Conservation (phyloP, 208 protist species). For the Crithidia acanthocephali region DNA sequence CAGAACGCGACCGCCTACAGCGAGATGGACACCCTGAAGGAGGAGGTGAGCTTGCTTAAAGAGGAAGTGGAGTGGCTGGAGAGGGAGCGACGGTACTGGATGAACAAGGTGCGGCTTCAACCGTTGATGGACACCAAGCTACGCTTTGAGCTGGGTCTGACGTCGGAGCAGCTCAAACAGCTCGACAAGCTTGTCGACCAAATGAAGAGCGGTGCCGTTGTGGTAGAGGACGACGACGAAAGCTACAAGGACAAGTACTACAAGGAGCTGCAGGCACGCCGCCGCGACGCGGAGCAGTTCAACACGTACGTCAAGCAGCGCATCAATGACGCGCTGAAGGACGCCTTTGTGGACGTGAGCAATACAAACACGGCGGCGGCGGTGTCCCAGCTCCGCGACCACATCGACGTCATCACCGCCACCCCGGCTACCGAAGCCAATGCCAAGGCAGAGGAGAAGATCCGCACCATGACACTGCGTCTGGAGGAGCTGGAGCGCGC, state of each 20-base stretch:
- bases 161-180: constrained; percentile 79
- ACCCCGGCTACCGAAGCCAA: constrained; percentile 21
- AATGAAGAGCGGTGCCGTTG: constrained; percentile 72
- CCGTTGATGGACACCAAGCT: constrained; percentile 89
- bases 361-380: constrained; percentile 44
- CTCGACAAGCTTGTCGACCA: constrained; percentile 84
- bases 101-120: constrained; percentile 92
- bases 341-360: constrained; percentile 53
- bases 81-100: constrained; percentile 86
- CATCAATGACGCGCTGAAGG: constrained; percentile 69
- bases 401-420: constrained; percentile 62
- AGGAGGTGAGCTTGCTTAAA: constrained; percentile 77
- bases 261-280: constrained; percentile 60
- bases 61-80: constrained; percentile 92
- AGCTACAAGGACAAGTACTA: constrained; percentile 87
- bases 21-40: constrained; percentile 83
- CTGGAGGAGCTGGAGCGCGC: constrained; percentile 72
- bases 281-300: constrained; percentile 76
- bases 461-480: constrained; percentile 46
- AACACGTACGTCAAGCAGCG: constrained; percentile 75
- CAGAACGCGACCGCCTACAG: constrained; percentile 63
- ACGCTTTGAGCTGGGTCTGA: constrained; percentile 82
- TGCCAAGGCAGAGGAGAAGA: constrained; percentile 33
- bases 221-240: constrained; percentile 67
- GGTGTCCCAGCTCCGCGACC: constrained; percentile 59